These are phyloP conservation scores for Rhododendron simsii DNA, from an alignment of 148 eudicot genomes.

Conservation along the genomic window DNA sequence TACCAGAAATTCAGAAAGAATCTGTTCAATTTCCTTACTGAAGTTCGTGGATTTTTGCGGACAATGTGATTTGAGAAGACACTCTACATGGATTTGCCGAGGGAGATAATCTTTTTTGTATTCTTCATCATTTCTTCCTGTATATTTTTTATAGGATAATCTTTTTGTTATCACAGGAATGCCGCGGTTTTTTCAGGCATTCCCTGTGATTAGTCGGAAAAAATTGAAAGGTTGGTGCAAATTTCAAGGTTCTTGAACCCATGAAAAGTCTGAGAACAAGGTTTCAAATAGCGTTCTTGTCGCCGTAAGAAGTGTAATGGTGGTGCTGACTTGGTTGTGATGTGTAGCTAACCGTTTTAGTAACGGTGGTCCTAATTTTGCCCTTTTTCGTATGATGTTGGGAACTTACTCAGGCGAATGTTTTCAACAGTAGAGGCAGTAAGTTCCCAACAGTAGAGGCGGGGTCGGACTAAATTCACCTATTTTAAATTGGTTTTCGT, in stretches of 20 bases:
- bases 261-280: background rate
- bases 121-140: background rate
- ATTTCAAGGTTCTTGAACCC: background rate
- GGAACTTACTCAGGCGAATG: background rate
- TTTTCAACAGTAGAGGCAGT: no score
- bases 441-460: no score
- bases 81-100: background rate
- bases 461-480: no score
- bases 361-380: background rate
- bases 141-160: background rate
- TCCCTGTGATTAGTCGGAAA: background rate
- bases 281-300: background rate
- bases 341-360: background rate
- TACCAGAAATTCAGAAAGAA: constrained; percentile 88
- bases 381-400: background rate
- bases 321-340: background rate
- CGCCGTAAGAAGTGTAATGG: background rate
- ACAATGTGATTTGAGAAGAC: constrained; percentile 38
- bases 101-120: background rate
- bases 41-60: constrained; percentile 91
- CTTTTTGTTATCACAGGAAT: background rate
- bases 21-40: constrained; percentile 60
- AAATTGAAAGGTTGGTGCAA: background rate
- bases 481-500: no score
- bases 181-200: constrained; percentile 1